Base-by-base conservation (phyloP, 2,329 filamentous ascomycete genomes). In the Cordyceps cicadae region DNA sequence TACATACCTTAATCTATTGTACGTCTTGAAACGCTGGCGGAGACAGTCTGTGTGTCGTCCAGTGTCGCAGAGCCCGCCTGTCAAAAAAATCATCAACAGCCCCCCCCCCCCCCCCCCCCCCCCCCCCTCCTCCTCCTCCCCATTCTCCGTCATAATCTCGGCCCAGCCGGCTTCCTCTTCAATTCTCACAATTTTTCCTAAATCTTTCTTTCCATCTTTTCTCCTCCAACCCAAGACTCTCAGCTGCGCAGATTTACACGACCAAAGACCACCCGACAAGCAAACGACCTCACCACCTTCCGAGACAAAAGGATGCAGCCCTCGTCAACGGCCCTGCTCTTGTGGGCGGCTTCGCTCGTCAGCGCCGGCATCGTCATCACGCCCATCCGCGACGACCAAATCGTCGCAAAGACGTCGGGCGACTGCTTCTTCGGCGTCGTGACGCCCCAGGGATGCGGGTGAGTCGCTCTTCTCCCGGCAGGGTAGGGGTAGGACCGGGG, bases 401-500 rank as follows among this genome's bases (percentile, higher is more conserved):
- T 84, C 39, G 77, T 85, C n/a, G 67, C 72, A 32, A 79, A 76
- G 66, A 65, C 69, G 19, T 41, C 66, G 2, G 79, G 76, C 32
- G 82, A 85, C 68, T 85, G 82, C 68, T 80, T 77, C 65, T 82
- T 79, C 66, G 82, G 82, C 39, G 79, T 81, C 19, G 75, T 77
- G 5, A 85, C 82, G 37, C 81, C 82, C 5, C 72, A 76, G 59
- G 82, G 82, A 39, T 85, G 82, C 79, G 82, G 75, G 82, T 85
- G 68, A 65, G 81, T n/a, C 75, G 37, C 17, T 19, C 9, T n/a
- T n/a, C 39, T 34, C 34, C 9, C 41, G 45, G 15, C n/a, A 21
- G n/a, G n/a, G n/a, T 34, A 55, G n/a, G 26, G 3, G n/a, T 7
- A 11, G n/a, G 5, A 29, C 53, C 17, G 19, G 39, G 34, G 46